Evolutionary conservation across 192 early-diverging fungal genomes (phyloP), one percentile per base, ranked within the genome.

Genomic region (Spizellomyces sp.): DNA sequence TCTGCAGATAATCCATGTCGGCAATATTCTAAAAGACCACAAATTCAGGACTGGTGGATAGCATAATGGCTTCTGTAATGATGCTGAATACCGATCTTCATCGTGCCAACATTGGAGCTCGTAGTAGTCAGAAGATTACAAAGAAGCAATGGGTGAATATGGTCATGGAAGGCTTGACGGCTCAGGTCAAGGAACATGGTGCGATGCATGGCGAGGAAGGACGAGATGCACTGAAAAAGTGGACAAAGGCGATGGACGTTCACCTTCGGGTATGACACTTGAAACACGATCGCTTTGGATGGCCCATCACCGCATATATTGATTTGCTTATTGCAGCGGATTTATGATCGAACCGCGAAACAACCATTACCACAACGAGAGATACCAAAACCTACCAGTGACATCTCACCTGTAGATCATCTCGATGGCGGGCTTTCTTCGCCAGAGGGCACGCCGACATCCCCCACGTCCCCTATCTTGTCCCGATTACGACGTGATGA

Each of bases 31-130:
- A 1, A 27, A 9, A 22, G 17, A 62, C 27, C 27, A 36, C 27
- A 36, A 36, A 12, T 15, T 15, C 36, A 27, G 17, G 45, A 44
- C 58, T 62, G 68, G 44, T 95, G 0, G 90, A 98, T 70, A 93
- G 91, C 17, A 86, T 95, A 55, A 83, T 90, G 0, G 95, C 94
- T 74, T 95, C 94, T 9, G 72, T 95, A 6, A 76, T 98, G 68
- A 75, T 98, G 55, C 84, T 98, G 6, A 96, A 96, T 79, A 98
- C 96, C 5, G 96, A 98, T 76, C 77, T 96, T 61, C 92, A 96
- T 72, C 87, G 95, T 62, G 94, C 93, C n/a, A 84, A 79, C 52
- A 67, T 79, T 8, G 69, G 57, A 9, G 60, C 63, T 9, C 89
- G 91, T 66, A 88, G 69, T 58, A 81, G 83, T 45, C 83, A 86